A percentile compares a stretch with the other conserved stretches of the same genome.
Conservation (phyloP, 495 filamentous ascomycete species). For the Xylaria nigripes region DNA sequence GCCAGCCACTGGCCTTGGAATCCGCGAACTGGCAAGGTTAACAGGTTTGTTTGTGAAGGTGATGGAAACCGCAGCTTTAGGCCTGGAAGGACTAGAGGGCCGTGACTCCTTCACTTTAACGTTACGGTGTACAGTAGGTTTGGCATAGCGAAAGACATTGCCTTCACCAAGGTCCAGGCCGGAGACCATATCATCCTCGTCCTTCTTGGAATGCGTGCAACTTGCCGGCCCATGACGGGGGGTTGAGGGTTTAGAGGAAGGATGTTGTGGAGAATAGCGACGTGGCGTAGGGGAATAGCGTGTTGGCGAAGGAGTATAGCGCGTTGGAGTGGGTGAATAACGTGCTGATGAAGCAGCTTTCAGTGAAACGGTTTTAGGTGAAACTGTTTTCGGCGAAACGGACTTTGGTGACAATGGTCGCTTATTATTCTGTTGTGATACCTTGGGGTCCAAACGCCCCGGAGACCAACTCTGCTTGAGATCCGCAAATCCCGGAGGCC, state of each 20-base stretch:
- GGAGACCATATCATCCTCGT: slow-evolving; percentile 76
- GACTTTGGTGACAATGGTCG: slow-evolving; percentile 14
- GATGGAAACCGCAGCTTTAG: slow-evolving; percentile 72
- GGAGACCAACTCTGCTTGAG: slow-evolving; percentile 20
- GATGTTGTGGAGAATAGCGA: background rate
- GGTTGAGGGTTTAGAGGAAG: background rate
- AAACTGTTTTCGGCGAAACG: background rate
- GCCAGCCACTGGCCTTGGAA: slow-evolving; percentile 58
- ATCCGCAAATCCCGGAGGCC: slow-evolving; percentile 30
- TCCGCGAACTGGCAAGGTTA: slow-evolving; percentile 24
- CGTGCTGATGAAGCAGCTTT: too few species aligned
- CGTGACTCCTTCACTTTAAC: slow-evolving; percentile 71
- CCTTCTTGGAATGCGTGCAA: slow-evolving; percentile 24
- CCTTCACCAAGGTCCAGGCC: slow-evolving; percentile 82
- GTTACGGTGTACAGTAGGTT: slow-evolving; percentile 85
- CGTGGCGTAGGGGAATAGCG: background rate
- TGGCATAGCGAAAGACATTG: slow-evolving; percentile 68
- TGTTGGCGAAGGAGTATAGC: background rate
- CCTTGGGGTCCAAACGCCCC: slow-evolving; percentile 18
- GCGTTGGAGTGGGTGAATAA: background rate
- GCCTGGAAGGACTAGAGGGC: slow-evolving; percentile 54
- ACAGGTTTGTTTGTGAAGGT: slow-evolving; percentile 75
- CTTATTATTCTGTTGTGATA: slow-evolving; percentile 22
- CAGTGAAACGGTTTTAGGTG: too few species aligned
- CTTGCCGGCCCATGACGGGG: slow-evolving; percentile 4